Base-by-base conservation (phyloP, 2,329 filamentous ascomycete species). In the Alternaria dauci region DNA sequence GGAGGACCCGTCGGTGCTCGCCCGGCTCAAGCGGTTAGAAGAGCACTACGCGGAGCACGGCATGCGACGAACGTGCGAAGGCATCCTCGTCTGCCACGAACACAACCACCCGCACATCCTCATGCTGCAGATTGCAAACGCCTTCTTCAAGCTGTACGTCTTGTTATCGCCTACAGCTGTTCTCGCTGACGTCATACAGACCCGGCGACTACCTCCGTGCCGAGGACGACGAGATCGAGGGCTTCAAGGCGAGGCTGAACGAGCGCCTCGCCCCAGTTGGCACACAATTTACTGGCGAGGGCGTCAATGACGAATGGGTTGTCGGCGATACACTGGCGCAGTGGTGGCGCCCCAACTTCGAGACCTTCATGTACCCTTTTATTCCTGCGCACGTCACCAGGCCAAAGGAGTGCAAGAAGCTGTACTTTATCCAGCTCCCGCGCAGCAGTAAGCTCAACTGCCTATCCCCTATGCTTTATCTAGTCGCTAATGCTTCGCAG, bases 361-460 rank as follows among this genome's bases (percentile, higher is more conserved):
- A 99, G 84, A 98, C 95, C 2, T 98, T 98, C 85, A 97, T 99
- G 93, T 99, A 99, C 78, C 95, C 95, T 0, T 99, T 97, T 80
- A 90, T 98, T 58, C 95, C 95, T 8, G 93, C 94, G 18, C 95
- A 99, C 81, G 93, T 97, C 64, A 97, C 94, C 18, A 86, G 95
- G 53, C 95, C 95, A 8, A 99, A 99, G 84, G 95, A 99, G 83
- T 97, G 94, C 84, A 99, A 99, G 85, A 99, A 99, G 85, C 86
- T 98, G 42, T 99, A 98, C 81, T 93, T 98, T 64, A 97, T 99
- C 68, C 92, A 97, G 78, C 84, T 99, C 28, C 95, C 95, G 0
- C 89, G 93, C 79, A 93, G 90, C 71, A 98, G 93, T 96, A 86
- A 62, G 83, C 62, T 42, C 12, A 6, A n/a, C 32, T 18, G 14